phyloP scores from a whole-genome alignment of 768 basidiomycete species.

The Trametes maxima region DNA sequence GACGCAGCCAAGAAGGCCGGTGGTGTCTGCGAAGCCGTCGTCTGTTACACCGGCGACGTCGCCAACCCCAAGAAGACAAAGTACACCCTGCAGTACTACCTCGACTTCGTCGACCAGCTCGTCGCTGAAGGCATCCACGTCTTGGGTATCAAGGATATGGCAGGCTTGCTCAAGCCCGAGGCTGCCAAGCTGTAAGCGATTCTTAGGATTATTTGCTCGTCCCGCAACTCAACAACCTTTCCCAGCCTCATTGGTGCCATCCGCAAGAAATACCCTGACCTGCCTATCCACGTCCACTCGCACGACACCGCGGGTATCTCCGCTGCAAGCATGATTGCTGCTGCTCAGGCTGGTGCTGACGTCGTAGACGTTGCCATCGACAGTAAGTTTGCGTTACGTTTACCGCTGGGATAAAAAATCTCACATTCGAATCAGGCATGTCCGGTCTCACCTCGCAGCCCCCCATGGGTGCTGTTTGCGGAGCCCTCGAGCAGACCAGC shows the following conservation, averaged over 20 bases:
- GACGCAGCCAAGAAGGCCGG: constrained; percentile 99
- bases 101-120: constrained; percentile 92
- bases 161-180: constrained; percentile 92
- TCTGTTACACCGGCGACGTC: constrained; percentile 98
- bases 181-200: constrained; percentile 79
- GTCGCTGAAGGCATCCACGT: constrained; percentile 96
- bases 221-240: background rate
- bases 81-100: constrained; percentile 97
- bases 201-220: background rate
- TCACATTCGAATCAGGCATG: constrained; percentile 66
- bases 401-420: background rate
- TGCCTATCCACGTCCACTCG: constrained; percentile 99
- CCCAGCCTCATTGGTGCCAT: constrained; percentile 89
- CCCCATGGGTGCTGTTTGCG: constrained; percentile 96
- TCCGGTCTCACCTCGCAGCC: constrained; percentile 98
- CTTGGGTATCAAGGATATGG: constrained; percentile 98
- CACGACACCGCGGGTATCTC: constrained; percentile 99
- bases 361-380: constrained; percentile 98
- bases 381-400: constrained; percentile 54
- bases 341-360: constrained; percentile 96
- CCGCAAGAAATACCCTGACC: constrained; percentile 92
- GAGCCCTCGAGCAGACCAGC: constrained; percentile 91
- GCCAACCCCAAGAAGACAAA: constrained; percentile 94
- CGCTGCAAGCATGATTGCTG: constrained; percentile 95
- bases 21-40: constrained; percentile 95